A percentile compares a stretch with the other conserved stretches of the same genome.
These are phyloP conservation scores for Medicago arabica DNA, from an alignment of 306 rosid genomes.

Conservation along the genomic window DNA sequence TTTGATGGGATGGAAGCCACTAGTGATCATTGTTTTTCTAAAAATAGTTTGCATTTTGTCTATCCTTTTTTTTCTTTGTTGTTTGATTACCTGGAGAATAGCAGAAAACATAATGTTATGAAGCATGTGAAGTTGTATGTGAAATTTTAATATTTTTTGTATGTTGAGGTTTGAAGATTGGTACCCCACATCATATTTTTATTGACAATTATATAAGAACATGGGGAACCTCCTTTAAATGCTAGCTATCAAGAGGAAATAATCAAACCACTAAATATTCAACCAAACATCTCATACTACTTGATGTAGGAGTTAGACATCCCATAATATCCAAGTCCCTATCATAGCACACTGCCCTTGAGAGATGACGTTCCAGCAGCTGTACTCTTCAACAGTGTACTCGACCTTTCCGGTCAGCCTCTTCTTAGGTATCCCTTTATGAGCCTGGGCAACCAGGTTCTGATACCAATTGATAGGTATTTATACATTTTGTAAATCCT, in stretches of 20 bases:
- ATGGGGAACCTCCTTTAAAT: neutral
- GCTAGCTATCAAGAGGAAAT: neutral
- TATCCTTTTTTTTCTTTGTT: neutral
- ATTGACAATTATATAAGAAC: neutral
- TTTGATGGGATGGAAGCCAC: conserved; percentile 15
- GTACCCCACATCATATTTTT: neutral
- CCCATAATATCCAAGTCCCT: neutral
- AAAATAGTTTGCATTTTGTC: neutral
- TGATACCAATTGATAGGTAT: neutral
- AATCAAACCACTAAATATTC: neutral
- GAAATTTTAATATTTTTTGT: neutral
- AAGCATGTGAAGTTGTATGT: neutral
- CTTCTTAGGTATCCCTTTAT: no score
- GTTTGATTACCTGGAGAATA: conserved; percentile 14
- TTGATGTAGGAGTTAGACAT: neutral
- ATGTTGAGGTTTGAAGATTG: neutral
- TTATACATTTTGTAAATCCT: neutral
- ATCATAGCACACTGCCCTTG: no score
- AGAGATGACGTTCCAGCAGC: no score
- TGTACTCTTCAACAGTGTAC: no score
- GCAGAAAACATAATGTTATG: conserved; percentile 5
- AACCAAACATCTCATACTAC: neutral
- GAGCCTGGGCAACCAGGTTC: no score
- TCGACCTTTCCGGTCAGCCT: no score
- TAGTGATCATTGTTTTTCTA: conserved; percentile 16